Percentiles rank a stretch among this genome's conserved stretches.
phyloP scores from a whole-genome alignment of 2,329 filamentous ascomycete species.

The Aotearoamyces nothofagi region DNA sequence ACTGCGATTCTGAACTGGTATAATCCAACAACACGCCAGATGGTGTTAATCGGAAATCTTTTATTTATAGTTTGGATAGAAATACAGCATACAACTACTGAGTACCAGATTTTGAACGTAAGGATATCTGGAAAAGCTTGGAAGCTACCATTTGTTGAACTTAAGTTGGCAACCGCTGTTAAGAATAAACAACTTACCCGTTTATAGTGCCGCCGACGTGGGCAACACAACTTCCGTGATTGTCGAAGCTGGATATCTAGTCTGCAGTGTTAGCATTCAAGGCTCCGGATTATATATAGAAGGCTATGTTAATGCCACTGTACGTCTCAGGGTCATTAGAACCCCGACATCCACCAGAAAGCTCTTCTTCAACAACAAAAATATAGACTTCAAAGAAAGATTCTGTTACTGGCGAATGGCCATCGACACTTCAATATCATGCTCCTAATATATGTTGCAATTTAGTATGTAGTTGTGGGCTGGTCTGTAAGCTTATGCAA shows the following conservation, averaged over 20 bases:
- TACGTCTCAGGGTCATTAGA: conserved; percentile 52
- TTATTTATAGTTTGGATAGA: conserved; percentile 31
- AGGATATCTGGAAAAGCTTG: conserved; percentile 19
- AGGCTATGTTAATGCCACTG: conserved; percentile 60
- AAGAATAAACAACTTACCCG: no score
- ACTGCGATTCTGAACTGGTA: conserved; percentile 37
- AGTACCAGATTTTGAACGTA: conserved; percentile 38
- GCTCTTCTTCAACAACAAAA: conserved; percentile 45
- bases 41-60: conserved; percentile 28
- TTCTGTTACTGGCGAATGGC: conserved; percentile 30
- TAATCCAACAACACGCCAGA: conserved; percentile 33
- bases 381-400: conserved; percentile 23
- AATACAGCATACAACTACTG: conserved; percentile 56
- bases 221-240: conserved; percentile 33
- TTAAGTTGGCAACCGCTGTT: background rate
- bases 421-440: conserved; percentile 32
- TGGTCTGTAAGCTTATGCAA: no score
- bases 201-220: conserved; percentile 14
- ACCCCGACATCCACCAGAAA: conserved; percentile 34
- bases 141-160: conserved; percentile 7
- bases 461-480: no score
- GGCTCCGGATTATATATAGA: conserved; percentile 43
- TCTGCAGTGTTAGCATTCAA: conserved; percentile 41
- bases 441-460: no score
- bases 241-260: conserved; percentile 46